Conservation (phyloP, 352 stramenopile genomes). For the Peronosclerospora sorghi region DNA sequence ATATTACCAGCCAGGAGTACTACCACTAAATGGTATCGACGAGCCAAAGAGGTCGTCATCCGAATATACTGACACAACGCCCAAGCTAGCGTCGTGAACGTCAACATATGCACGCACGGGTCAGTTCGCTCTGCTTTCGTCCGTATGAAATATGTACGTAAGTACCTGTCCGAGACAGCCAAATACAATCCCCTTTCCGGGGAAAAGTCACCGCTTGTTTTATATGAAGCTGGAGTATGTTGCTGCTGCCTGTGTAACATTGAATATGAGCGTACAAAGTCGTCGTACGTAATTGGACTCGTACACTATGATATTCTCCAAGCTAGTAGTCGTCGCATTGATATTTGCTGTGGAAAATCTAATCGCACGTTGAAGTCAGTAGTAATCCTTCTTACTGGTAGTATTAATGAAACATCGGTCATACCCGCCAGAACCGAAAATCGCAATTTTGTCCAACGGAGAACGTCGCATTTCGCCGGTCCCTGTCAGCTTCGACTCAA, state of each 20-base stretch:
- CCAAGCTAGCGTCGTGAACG: constrained; percentile 18
- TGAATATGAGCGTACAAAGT: background rate
- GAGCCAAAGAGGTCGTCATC: constrained; percentile 12
- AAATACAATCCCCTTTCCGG: constrained; percentile 31
- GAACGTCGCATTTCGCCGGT: constrained; percentile 54
- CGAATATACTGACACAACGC: constrained; percentile 49
- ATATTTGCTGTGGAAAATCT: constrained; percentile 35
- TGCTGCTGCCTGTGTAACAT: constrained; percentile 13
- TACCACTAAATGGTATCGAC: constrained; percentile 10
- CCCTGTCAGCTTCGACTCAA: constrained; percentile 31
- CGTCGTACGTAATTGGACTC: background rate
- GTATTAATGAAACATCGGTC: constrained; percentile 2
- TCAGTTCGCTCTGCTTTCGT: constrained; percentile 1
- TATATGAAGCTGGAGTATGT: constrained; percentile 26
- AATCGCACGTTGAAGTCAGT: background rate
- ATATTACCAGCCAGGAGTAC: constrained; percentile 4
- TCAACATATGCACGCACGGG: background rate
- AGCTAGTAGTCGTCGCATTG: constrained; percentile 10
- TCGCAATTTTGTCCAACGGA: constrained; percentile 26
- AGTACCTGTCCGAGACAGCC: constrained; percentile 69
- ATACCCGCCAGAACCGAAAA: constrained; percentile 63
- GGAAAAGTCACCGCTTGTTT: constrained; percentile 71
- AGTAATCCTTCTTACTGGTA: background rate
- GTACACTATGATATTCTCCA: constrained; percentile 29
- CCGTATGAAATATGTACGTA: background rate